Conservation (phyloP, 306 rosid species). For the Ammopiptanthus mongolicus region DNA sequence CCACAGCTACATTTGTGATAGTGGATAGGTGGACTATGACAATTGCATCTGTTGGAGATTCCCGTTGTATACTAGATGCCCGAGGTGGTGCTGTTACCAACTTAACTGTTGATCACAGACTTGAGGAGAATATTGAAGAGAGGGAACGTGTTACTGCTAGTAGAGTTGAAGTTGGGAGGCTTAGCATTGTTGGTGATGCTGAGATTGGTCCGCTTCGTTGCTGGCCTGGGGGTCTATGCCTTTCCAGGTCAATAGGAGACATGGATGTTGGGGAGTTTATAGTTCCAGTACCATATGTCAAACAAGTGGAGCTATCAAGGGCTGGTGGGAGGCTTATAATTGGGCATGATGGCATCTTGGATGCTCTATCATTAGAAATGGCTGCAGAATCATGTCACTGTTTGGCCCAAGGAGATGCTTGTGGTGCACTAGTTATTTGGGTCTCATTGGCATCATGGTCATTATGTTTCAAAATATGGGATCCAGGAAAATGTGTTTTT, state of each 20-base stretch:
- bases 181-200: conserved; percentile 85
- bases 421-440: too few relatives aligned
- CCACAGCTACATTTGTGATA: conserved; percentile 89
- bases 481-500: too few relatives aligned
- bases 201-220: conserved; percentile 99
- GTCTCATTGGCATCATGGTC: too few relatives aligned
- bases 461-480: too few relatives aligned
- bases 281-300: conserved; percentile 67
- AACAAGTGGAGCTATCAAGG: conserved; percentile 68
- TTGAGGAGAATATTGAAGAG: conserved; percentile 93
- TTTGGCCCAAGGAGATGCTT: too few relatives aligned
- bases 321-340: conserved; percentile 70
- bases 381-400: conserved; percentile 65
- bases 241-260: conserved; percentile 76
- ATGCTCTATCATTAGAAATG: conserved; percentile 57
- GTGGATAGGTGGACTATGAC: conserved; percentile 98
- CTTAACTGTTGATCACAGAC: conserved; percentile 93
- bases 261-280: conserved; percentile 74
- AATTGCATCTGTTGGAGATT: conserved; percentile 95
- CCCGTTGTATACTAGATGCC: conserved; percentile 92
- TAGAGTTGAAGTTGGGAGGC: conserved; percentile 97
- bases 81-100: conserved; percentile 78
- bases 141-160: conserved; percentile 93
- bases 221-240: conserved; percentile 98
- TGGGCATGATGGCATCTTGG: conserved; percentile 78